Percentiles rank a stretch among this genome's conserved stretches.
Conservation (phyloP, 805 yeast species). For the Komagataella pastoris region DNA sequence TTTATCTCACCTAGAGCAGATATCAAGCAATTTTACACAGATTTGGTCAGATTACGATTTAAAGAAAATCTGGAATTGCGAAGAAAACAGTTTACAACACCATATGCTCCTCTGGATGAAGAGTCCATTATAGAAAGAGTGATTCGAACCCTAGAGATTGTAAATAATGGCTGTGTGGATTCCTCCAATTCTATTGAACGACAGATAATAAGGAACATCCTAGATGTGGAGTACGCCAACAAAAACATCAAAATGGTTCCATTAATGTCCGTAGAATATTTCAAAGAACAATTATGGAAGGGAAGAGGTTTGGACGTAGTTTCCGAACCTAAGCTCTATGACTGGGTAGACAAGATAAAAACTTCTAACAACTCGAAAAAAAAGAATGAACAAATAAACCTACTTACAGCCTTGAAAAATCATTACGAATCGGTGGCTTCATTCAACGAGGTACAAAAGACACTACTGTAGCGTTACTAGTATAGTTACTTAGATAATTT, state of each 20-base stretch:
- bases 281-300: not conserved
- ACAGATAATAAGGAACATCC: not conserved
- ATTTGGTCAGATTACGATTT: constrained; percentile 8
- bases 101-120: not conserved
- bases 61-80: constrained; percentile 7
- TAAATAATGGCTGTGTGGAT: not conserved
- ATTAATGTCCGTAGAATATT: not conserved
- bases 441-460: not conserved
- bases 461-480: not conserved
- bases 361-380: not conserved
- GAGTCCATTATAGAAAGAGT: not conserved
- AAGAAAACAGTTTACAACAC: constrained; percentile 6
- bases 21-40: not conserved
- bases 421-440: not conserved
- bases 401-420: not conserved
- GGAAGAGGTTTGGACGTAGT: not conserved
- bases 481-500: not conserved
- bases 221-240: not conserved
- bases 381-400: not conserved
- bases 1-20: not conserved
- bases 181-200: constrained; percentile 1
- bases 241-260: not conserved
- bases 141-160: not conserved
- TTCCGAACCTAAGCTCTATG: not conserved
- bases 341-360: not conserved